A percentile compares a stretch with the other conserved stretches of the same genome.
phyloP scores from a whole-genome alignment of 1,284 basidiomycete species.

The Erythrobasidium hasegawianum region DNA sequence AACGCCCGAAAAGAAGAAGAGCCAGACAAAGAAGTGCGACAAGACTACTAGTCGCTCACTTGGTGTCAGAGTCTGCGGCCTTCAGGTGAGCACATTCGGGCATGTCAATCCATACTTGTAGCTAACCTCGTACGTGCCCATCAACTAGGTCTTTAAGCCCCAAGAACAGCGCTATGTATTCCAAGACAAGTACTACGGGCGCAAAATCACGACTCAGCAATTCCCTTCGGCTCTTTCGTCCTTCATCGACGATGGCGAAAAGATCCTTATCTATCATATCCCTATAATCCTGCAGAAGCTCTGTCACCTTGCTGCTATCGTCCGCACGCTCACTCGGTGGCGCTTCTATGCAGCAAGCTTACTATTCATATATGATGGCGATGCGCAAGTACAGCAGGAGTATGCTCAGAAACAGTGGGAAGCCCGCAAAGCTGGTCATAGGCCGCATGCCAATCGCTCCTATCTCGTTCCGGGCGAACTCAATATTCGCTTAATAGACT shows the following conservation, averaged over 20 bases:
- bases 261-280: constrained; percentile 83
- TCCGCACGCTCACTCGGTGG: constrained; percentile 81
- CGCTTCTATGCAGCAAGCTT: constrained; percentile 97
- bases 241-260: constrained; percentile 81
- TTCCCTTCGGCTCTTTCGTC: constrained; percentile 76
- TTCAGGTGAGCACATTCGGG: no score
- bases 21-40: constrained; percentile 97
- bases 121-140: no score
- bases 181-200: constrained; percentile 95
- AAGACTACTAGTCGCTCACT: constrained; percentile 85
- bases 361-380: constrained; percentile 96
- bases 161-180: constrained; percentile 75
- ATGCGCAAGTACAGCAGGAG: constrained; percentile 62
- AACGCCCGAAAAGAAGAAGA: constrained; percentile 86
- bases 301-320: constrained; percentile 86
- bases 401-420: constrained; percentile 26
- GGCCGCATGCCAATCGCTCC: constrained; percentile 39
- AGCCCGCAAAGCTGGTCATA: constrained; percentile 14
- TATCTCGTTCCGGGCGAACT: constrained; percentile 70
- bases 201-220: constrained; percentile 78
- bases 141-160: constrained; percentile 89
- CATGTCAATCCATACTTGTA: no score
- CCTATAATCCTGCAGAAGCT: constrained; percentile 86
- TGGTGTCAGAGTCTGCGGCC: constrained; percentile 92
- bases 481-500: constrained; percentile 94